Evolutionary conservation across 2,329 filamentous ascomycete species (phyloP), one percentile per base, ranked within the genome.

Genomic region (Aspergillus terreus): DNA sequence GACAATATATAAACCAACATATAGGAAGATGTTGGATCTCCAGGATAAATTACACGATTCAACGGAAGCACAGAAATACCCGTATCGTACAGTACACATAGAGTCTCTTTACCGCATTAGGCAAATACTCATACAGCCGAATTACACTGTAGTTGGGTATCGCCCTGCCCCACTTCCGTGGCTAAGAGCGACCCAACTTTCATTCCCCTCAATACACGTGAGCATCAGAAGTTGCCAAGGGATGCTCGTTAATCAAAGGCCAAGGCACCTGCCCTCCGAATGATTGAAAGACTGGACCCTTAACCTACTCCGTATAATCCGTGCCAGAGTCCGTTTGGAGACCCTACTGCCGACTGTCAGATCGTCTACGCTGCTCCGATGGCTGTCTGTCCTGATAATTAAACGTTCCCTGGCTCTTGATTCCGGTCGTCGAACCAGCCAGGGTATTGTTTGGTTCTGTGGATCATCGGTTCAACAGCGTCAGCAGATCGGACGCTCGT

Each of bases 401-500:
- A 44, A 51, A 23, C 38, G 44, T 44, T 44, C 44, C 38, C 23
- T 50, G 38, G 47, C 15, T 50, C 44, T 44, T 40, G 41, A 27
- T 47, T 48, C 41, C 38, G 44, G 40, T 23, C 40, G 36, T 48
- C 47, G 43, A 51, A 47, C 49, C 19, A 32, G 44, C 46, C 17
- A 36, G 36, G 44, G 27, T 50, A 30, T 42, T 44, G 21, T 33
- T 35, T 47, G 45, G 41, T 44, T 35, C 40, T 42, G 40, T 17
- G 40, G 40, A 42, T 42, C 40, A 42, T 17, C 19, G 40, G 40
- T 17, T 21, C 40, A 19, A 42, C 15, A 19, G 32, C 44, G 38
- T 53, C 51, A 53, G 48, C 48, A 47, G 51, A 30, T 47, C 51
- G 47, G 27, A 27, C 23, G 27, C 30, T 32, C 23, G 44, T 44